A percentile compares a stretch with the other conserved stretches of the same genome.
These are phyloP conservation scores for Carex scoparia DNA, from an alignment of 176 grass and related monocot genomes.

Conservation along the genomic window DNA sequence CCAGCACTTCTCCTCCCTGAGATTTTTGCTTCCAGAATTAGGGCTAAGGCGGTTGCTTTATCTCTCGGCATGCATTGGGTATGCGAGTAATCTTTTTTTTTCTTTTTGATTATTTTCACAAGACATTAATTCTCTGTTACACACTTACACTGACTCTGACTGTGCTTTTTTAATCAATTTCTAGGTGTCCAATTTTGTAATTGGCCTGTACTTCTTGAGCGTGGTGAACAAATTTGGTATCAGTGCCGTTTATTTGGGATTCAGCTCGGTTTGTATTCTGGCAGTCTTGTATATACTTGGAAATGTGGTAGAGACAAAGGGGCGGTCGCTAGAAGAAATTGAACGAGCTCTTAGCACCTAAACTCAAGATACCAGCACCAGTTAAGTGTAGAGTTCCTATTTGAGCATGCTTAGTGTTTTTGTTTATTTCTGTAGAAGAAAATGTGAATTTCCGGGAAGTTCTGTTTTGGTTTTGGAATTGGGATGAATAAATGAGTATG, in stretches of 20 bases:
- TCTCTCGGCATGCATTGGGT: conserved; percentile 99
- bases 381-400: neutral
- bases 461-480: neutral
- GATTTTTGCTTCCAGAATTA: conserved; percentile 98
- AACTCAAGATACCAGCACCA: neutral
- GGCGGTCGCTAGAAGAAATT: conserved; percentile 87
- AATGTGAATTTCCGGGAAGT: neutral
- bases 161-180: neutral
- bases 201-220: conserved; percentile 91
- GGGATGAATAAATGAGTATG: conserved; percentile 3
- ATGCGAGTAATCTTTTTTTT: neutral
- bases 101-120: neutral
- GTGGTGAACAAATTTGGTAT: conserved; percentile 87
- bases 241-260: conserved; percentile 74
- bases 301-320: conserved; percentile 94
- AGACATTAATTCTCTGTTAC: neutral
- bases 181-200: conserved; percentile 93
- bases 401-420: neutral
- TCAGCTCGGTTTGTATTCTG: conserved; percentile 65
- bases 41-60: conserved; percentile 95
- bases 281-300: conserved; percentile 76
- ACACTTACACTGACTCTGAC: neutral
- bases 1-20: conserved; percentile 97
- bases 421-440: neutral
- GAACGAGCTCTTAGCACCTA: conserved; percentile 49